phyloP scores from a whole-genome alignment of 2,329 filamentous ascomycete species.

The Leptographium galeiforme region DNA sequence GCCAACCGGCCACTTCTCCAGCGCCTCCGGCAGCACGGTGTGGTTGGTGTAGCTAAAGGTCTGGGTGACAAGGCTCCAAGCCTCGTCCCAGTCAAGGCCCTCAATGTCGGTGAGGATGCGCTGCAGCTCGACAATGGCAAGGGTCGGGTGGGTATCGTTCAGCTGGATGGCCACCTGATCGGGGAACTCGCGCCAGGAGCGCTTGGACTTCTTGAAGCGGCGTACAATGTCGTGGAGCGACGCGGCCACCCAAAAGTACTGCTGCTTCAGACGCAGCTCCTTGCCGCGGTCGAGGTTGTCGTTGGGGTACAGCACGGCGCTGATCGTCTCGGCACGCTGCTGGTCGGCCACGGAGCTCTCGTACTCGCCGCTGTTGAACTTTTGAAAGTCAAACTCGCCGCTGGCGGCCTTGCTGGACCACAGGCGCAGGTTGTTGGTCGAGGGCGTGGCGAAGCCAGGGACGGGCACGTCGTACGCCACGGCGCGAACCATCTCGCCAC shows the following conservation, averaged over 20 bases:
- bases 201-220: constrained; percentile 93
- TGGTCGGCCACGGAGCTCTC: constrained; percentile 97
- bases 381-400: constrained; percentile 98
- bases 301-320: constrained; percentile 91
- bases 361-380: constrained; percentile 97
- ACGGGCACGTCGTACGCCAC: constrained; percentile 89
- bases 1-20: constrained; percentile 97
- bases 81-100: constrained; percentile 83
- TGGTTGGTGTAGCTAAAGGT: constrained; percentile 98
- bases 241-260: constrained; percentile 99
- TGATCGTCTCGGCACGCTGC: constrained; percentile 97
- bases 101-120: constrained; percentile 83
- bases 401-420: constrained; percentile 97
- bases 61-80: constrained; percentile 67
- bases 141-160: constrained; percentile 93
- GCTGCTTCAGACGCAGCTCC: constrained; percentile 93
- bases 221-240: constrained; percentile 93
- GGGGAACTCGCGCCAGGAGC: constrained; percentile 81
- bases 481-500: constrained; percentile 82
- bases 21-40: constrained; percentile 87
- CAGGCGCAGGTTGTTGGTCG: constrained; percentile 90
- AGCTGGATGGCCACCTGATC: constrained; percentile 95
- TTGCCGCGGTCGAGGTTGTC: constrained; percentile 95
- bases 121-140: constrained; percentile 91
- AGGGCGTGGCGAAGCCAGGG: constrained; percentile 76